Percentiles rank a stretch among this genome's conserved stretches.
These are phyloP conservation scores for Thelonectria blattea DNA, from an alignment of 2,329 filamentous ascomycete species.

Conservation along the genomic window DNA sequence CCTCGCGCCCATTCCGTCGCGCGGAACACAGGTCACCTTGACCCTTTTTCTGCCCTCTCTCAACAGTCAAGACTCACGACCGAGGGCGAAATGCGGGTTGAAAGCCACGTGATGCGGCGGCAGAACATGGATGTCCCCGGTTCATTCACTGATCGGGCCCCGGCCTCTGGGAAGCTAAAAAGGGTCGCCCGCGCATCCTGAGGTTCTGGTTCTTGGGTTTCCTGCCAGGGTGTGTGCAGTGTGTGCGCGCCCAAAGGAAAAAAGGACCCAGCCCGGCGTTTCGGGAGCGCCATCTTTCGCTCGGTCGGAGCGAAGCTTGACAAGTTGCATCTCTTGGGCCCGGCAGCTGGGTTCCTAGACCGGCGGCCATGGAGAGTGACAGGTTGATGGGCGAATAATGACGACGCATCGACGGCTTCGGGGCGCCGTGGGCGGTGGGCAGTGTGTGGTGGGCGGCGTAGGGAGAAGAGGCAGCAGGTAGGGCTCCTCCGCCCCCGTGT, in stretches of 20 bases:
- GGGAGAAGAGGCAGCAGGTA: background rate
- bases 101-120: constrained; percentile 19
- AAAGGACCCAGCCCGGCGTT: constrained; percentile 23
- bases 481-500: constrained; percentile 3
- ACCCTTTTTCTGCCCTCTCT: too few relatives aligned
- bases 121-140: constrained; percentile 32
- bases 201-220: constrained; percentile 12
- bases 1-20: background rate
- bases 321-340: background rate
- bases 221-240: too few relatives aligned
- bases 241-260: background rate
- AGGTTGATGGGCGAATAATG: background rate
- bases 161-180: constrained; percentile 20
- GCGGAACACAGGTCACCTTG: background rate
- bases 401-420: background rate
- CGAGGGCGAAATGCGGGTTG: background rate
- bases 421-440: too few relatives aligned
- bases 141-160: background rate
- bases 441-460: too few relatives aligned
- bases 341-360: too few relatives aligned
- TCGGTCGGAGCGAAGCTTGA: background rate
- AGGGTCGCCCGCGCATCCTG: constrained; percentile 20
- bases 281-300: constrained; percentile 14
- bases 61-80: background rate
- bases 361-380: background rate